phyloP scores from a whole-genome alignment of 257 asterid species.

The Solanum tarijense region DNA sequence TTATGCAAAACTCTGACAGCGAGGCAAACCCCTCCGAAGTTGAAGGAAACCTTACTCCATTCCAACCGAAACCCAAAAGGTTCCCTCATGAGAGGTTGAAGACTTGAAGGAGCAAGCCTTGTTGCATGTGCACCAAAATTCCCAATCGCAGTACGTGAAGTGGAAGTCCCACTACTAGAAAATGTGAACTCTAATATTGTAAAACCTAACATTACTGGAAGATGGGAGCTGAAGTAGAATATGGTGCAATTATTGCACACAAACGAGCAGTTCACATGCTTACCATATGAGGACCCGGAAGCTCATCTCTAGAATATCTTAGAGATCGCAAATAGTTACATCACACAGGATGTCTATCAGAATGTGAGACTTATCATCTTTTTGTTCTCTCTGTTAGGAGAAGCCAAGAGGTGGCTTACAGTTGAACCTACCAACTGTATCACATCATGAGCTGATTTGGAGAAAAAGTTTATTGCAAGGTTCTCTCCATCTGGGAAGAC shows the following conservation, averaged over 20 bases:
- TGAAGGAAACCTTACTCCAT: too few species aligned
- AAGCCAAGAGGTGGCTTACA: neutral
- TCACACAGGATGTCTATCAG: accelerated
- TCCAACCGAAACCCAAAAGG: too few species aligned
- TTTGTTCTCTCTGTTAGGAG: neutral
- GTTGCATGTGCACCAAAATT: too few species aligned
- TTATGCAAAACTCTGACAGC: too few species aligned
- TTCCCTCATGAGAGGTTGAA: too few species aligned
- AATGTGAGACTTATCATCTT: neutral
- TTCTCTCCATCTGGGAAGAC: neutral
- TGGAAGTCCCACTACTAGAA: too few species aligned
- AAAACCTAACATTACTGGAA: too few species aligned
- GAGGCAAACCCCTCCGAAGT: too few species aligned
- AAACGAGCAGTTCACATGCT: too few species aligned
- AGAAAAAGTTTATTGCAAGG: neutral
- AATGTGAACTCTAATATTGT: too few species aligned
- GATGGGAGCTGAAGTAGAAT: neutral
- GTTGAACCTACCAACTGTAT: neutral
- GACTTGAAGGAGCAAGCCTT: too few species aligned
- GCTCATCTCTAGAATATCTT: neutral
- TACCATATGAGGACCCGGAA: neutral
- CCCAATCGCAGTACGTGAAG: too few species aligned
- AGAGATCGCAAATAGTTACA: neutral
- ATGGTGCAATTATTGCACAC: neutral
- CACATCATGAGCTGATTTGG: neutral